Conservation (phyloP, 257 asterid species). For the Leptodermis oblonga region DNA sequence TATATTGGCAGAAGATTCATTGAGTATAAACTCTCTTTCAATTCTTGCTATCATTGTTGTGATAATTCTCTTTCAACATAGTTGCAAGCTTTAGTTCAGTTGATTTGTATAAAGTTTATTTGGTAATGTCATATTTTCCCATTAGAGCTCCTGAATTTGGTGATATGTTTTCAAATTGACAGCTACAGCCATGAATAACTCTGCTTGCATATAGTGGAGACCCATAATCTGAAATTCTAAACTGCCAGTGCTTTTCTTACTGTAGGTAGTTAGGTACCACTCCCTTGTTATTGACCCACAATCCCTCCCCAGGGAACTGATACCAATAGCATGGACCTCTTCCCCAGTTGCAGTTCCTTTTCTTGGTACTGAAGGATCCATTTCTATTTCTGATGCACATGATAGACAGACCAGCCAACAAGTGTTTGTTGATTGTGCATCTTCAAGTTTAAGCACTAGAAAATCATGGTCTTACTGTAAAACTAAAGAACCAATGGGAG, state of each 20-base stretch:
- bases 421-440: conserved; percentile 25
- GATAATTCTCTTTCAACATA: neutral
- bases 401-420: conserved; percentile 29
- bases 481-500: conserved; percentile 31
- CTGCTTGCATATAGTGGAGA: neutral
- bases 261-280: conserved; percentile 93
- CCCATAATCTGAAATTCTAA: neutral
- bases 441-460: conserved; percentile 30
- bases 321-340: conserved; percentile 96
- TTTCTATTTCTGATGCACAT: conserved; percentile 33
- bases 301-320: conserved; percentile 80
- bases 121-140: neutral
- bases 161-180: neutral
- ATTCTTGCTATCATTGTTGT: neutral
- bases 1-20: neutral
- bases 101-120: neutral
- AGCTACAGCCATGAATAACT: neutral
- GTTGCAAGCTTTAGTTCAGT: no score
- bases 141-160: neutral
- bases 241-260: neutral
- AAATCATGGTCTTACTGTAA: conserved; percentile 29
- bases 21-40: neutral
- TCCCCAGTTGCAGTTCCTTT: conserved; percentile 55
- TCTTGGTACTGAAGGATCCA: conserved; percentile 34
- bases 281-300: conserved; percentile 82